Conservation (phyloP, 2,329 filamentous ascomycete genomes). For the Scedosporium apiospermum region DNA sequence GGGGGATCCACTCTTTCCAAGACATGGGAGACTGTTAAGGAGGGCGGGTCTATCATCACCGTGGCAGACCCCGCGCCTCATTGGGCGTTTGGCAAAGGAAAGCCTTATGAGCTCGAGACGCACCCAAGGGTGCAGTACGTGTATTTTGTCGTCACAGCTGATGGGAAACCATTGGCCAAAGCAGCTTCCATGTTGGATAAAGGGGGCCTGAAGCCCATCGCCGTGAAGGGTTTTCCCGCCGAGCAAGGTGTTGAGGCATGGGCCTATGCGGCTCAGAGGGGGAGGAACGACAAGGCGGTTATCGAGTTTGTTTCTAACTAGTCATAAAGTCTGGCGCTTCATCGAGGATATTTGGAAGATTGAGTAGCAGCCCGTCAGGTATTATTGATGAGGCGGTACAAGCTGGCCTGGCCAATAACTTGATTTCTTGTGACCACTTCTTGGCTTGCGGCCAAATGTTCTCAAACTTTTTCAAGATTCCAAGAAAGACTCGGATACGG, state of each 20-base stretch:
- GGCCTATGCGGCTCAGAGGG: slow-evolving; percentile 13
- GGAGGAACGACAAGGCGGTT: slow-evolving; percentile 16
- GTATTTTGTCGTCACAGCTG: slow-evolving; percentile 20
- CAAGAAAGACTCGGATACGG: slow-evolving; percentile 12
- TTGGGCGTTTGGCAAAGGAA: slow-evolving; percentile 18
- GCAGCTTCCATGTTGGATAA: slow-evolving; percentile 14
- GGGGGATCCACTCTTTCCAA: slow-evolving; percentile 18
- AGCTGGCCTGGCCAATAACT: slow-evolving; percentile 9
- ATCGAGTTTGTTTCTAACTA: slow-evolving; percentile 15
- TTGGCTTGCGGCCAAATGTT: slow-evolving; percentile 11
- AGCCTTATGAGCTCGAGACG: slow-evolving; percentile 10
- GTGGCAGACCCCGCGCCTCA: slow-evolving; percentile 23
- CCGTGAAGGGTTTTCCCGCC: slow-evolving; percentile 14
- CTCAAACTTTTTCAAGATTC: slow-evolving; percentile 9
- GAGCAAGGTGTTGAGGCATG: slow-evolving; percentile 18
- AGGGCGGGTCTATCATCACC: slow-evolving; percentile 21
- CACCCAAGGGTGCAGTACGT: slow-evolving; percentile 15
- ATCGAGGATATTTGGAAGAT: not conserved
- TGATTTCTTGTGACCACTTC: slow-evolving; percentile 10
- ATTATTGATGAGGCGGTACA: too few relatives aligned
- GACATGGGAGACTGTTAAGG: slow-evolving; percentile 20
- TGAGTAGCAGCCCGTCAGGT: not conserved
- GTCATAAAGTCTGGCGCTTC: not conserved
- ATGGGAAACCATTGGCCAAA: slow-evolving; percentile 11
- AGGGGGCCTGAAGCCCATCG: slow-evolving; percentile 12